phyloP scores from a whole-genome alignment of 2,329 filamentous ascomycete species.

The Aspergillus sp. region DNA sequence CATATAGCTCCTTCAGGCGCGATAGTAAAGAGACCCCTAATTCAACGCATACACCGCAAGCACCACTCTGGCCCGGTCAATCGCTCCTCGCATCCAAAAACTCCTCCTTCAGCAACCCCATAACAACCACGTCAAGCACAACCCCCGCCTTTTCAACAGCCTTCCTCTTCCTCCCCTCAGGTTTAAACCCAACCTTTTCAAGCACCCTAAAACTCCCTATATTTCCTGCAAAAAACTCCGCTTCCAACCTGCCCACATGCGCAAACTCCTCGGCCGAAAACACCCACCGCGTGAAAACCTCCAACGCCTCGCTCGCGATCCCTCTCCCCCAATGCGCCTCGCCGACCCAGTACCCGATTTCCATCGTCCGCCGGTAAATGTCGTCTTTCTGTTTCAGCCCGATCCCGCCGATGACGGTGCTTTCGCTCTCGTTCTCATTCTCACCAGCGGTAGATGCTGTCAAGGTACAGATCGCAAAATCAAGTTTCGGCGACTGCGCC shows the following conservation, averaged over 20 bases:
- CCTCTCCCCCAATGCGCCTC: constrained; percentile 17
- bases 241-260: constrained; percentile 14
- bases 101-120: constrained; percentile 8
- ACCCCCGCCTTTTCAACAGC: constrained; percentile 15
- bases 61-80: too few relatives aligned
- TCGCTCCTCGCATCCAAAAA: too few relatives aligned
- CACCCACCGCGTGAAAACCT: constrained; percentile 5
- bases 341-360: constrained; percentile 20
- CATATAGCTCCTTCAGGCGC: too few relatives aligned
- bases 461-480: not conserved
- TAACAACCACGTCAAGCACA: constrained; percentile 11
- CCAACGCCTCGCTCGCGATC: constrained; percentile 13
- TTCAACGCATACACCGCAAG: too few relatives aligned
- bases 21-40: too few relatives aligned
- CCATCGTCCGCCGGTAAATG: constrained; percentile 15
- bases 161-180: constrained; percentile 10
- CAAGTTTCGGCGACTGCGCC: not conserved
- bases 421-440: not conserved
- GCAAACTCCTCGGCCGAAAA: constrained; percentile 4
- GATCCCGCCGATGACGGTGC: constrained; percentile 12
- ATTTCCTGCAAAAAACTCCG: constrained; percentile 15
- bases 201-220: constrained; percentile 15
- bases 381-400: constrained; percentile 1
- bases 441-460: too few relatives aligned
- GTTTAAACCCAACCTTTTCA: constrained; percentile 15